Evolutionary conservation across 1,284 basidiomycete genomes (phyloP).

Genomic region (Marasmius tenuissimus): DNA sequence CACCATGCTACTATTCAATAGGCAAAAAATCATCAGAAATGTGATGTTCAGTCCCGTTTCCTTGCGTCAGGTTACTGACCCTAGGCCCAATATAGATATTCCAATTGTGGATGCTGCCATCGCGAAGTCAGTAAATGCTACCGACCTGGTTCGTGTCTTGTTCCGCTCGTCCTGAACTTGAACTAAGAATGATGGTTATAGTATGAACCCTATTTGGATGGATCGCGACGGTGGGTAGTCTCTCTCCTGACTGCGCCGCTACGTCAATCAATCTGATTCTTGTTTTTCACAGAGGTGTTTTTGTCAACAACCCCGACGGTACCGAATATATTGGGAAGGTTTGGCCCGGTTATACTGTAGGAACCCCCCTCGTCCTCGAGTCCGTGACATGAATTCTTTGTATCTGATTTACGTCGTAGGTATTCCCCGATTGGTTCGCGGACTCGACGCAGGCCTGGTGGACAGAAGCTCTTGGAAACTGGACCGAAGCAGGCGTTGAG

Average conservation of each 20-base stretch:
- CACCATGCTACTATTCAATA: constrained; percentile 8
- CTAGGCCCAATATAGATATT: constrained; percentile 7
- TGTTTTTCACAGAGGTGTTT: constrained; percentile 44
- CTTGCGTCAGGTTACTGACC: neutral
- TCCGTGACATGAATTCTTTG: neutral
- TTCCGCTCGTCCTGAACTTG: neutral
- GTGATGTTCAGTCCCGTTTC: constrained; percentile 13
- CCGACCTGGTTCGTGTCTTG: constrained; percentile 14
- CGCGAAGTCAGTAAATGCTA: constrained; percentile 17
- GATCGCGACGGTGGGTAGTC: constrained; percentile 32
- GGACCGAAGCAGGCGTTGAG: constrained; percentile 55
- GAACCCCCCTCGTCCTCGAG: constrained; percentile 11
- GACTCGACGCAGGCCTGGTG: constrained; percentile 57
- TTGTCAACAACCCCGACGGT: constrained; percentile 67
- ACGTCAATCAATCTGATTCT: too few species aligned
- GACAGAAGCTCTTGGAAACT: constrained; percentile 60
- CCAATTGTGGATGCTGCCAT: constrained; percentile 24
- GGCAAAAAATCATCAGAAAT: constrained; percentile 36
- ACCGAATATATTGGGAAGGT: constrained; percentile 69
- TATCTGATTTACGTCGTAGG: constrained; percentile 24
- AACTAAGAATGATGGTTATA: constrained; percentile 13
- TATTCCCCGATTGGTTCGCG: constrained; percentile 72
- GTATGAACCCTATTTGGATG: constrained; percentile 44
- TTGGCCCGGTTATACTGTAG: constrained; percentile 51
- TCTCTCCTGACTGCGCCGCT: too few species aligned